Base-by-base conservation (phyloP, 2,329 filamentous ascomycete species). In the Simplicillium sp. region DNA sequence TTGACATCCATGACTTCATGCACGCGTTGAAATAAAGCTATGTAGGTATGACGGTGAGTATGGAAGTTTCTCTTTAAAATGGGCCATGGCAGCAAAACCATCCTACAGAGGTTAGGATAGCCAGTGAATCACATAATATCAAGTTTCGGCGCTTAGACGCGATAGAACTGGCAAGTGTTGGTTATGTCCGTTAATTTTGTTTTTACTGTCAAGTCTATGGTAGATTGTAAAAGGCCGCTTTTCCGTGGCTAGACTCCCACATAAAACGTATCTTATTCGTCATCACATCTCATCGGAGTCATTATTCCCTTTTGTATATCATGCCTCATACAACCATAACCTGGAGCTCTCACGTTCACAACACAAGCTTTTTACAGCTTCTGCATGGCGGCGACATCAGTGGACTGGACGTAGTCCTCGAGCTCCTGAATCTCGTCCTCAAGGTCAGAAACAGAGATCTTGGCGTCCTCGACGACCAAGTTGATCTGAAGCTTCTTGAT, bases 401-500 rank as follows among this genome's bases (percentile, higher is more conserved):
- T 47, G 3, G 37, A 49, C 80, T 98, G 92, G 61, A 98, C 88
- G 66, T 87, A 84, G 65, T 98, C 92, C 74, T 97, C 92, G 57
- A 89, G 77, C 53, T 77, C 86, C 60, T 62, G 48, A 57, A 97
- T 94, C 73, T 85, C 59, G 62, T 87, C 80, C 76, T 95, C 80
- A 54, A 98, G 82, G 48, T 96, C 90, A 54, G 83, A 78, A 50
- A 86, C 65, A 52, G 86, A 89, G 61, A 98, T 67, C 80, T 96
- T 96, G 53, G 97, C 90, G 64, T 98, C 92, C 76, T 97, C 92
- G 51, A 97, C 73, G 56, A 97, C 88, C 54, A 97, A 70, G 82
- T 87, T 97, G 75, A 98, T 94, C 79, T 97, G 90, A 50, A 98
- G 82, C 80, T 97, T 97, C 78, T 86, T 92, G 76, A 98, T 94